Evolutionary conservation across 768 basidiomycete species (phyloP), one percentile per base, ranked within the genome.

Genomic region (Xerocomellus dryophilus): DNA sequence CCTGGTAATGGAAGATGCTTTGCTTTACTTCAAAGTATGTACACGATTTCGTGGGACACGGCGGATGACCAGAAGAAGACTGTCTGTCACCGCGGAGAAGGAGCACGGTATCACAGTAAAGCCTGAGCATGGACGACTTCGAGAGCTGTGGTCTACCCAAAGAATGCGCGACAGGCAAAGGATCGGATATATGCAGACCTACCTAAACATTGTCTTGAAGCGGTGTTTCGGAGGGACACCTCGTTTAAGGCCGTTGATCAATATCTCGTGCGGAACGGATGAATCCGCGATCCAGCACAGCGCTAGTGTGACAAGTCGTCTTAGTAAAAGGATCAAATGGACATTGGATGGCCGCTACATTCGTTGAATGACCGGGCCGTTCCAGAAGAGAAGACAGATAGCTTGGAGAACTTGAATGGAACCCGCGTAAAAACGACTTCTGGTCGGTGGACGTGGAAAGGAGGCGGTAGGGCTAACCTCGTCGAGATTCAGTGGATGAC

Each of bases 231-330:
- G 81, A 11, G 88, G 74, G 2, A 88, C 82, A 2, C 91, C 91
- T 42, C 91, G 83, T 61, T 81, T 85, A n/a, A 85, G 72, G 3
- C 92, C 91, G 56, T 89, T 90, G 58, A 89, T 88, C 43, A 93
- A 63, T 20, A 90, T 77, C 64, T 95, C 89, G 27, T 71, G 66
- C 6, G 72, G 55, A n/a, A 61, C 58, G 2, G 62, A 50, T 0
- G 77, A 73, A 44, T 82, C 82, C 14, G 83, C 79, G 3, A 82
- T 71, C 85, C 85, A 94, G 50, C 81, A 88, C 10, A 93, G 67
- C 0, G 88, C 90, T 91, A 64, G 40, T 27, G 47, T 29, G 25
- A 27, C 2, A 40, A 46, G 54, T 14, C 20, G 20, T 38, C 35
- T 52, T 18, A 61, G 45, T 46, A 27, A 50, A 41, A 11, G 18